These are phyloP conservation scores for Penicillium paradoxum DNA, from an alignment of 495 filamentous ascomycete genomes.

Conservation along the genomic window DNA sequence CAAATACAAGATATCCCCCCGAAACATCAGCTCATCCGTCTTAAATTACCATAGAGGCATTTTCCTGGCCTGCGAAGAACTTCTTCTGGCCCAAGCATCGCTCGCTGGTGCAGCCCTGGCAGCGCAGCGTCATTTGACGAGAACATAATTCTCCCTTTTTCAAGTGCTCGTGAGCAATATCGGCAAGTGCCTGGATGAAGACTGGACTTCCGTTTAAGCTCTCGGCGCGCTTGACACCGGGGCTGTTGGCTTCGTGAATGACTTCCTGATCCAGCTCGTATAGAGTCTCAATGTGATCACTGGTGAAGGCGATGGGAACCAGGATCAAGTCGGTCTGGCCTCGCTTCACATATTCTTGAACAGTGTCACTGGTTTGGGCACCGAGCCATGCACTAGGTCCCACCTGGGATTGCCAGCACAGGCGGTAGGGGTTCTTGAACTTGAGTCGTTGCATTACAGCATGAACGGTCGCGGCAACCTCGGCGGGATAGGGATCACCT, in stretches of 20 bases:
- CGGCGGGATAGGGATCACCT: slow-evolving; percentile 94
- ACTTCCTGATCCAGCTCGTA: slow-evolving; percentile 95
- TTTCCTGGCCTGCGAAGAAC: slow-evolving; percentile 65
- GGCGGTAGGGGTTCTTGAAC: slow-evolving; percentile 80
- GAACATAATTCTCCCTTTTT: slow-evolving; percentile 63
- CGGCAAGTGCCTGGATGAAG: slow-evolving; percentile 87
- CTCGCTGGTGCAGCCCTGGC: slow-evolving; percentile 90
- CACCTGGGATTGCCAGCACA: slow-evolving; percentile 98
- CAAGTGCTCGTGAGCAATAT: slow-evolving; percentile 78
- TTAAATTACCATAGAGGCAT: slow-evolving; percentile 34
- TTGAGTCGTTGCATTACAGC: slow-evolving; percentile 90
- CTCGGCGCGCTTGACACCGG: slow-evolving; percentile 80
- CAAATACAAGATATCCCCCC: neutral
- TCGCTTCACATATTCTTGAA: slow-evolving; percentile 82
- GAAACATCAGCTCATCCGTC: neutral
- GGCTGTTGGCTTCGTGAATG: slow-evolving; percentile 79
- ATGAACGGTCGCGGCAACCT: slow-evolving; percentile 95
- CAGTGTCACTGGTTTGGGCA: slow-evolving; percentile 84
- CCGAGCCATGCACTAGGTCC: slow-evolving; percentile 94
- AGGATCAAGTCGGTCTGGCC: slow-evolving; percentile 87
- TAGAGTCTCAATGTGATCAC: slow-evolving; percentile 96
- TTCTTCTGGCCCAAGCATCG: slow-evolving; percentile 86
- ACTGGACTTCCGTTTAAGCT: slow-evolving; percentile 87
- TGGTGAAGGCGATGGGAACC: slow-evolving; percentile 96
- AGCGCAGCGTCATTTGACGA: slow-evolving; percentile 83